phyloP scores from a whole-genome alignment of 2,329 filamentous ascomycete species.

The Cadophora sp. region DNA sequence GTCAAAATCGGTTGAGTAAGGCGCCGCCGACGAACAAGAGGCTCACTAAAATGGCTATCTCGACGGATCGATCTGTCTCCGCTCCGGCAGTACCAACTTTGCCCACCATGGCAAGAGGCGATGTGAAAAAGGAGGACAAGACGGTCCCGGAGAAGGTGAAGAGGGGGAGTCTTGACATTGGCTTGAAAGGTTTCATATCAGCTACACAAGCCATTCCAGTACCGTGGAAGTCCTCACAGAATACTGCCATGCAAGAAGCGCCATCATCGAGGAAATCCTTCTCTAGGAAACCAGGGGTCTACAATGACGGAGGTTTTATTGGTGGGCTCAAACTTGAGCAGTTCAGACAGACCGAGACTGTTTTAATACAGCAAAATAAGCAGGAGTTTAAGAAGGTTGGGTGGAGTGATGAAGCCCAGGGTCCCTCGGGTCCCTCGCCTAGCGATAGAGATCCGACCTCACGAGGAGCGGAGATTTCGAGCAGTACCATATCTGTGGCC shows the following conservation, averaged over 20 bases:
- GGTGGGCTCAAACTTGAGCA: slow-evolving; percentile 41
- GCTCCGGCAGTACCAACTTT: slow-evolving; percentile 24
- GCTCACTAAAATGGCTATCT: slow-evolving; percentile 26
- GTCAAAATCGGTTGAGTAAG: slow-evolving; percentile 44
- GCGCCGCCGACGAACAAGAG: slow-evolving; percentile 36
- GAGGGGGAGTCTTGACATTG: slow-evolving; percentile 36
- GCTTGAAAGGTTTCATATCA: slow-evolving; percentile 33
- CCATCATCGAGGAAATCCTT: slow-evolving; percentile 18
- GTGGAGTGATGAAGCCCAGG: neutral
- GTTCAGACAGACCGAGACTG: slow-evolving; percentile 35
- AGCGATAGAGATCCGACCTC: slow-evolving; percentile 6
- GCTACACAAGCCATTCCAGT: slow-evolving; percentile 27
- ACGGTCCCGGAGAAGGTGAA: slow-evolving; percentile 22
- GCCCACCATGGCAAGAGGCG: slow-evolving; percentile 3
- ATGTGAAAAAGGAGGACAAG: slow-evolving; percentile 18
- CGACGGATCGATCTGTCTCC: slow-evolving; percentile 30
- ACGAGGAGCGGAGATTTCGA: neutral
- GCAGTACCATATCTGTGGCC: slow-evolving; percentile 18
- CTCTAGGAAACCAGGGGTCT: slow-evolving; percentile 12
- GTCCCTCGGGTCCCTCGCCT: neutral
- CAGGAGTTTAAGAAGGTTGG: slow-evolving; percentile 23
- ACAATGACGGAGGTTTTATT: slow-evolving; percentile 36
- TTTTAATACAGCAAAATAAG: slow-evolving; percentile 29
- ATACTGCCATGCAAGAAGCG: slow-evolving; percentile 21
- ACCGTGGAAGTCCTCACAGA: slow-evolving; percentile 28